Evolutionary conservation across 1,139 yeast species (phyloP), one percentile per base, ranked within the genome.

Genomic region (Debaryomyces nepalensis): DNA sequence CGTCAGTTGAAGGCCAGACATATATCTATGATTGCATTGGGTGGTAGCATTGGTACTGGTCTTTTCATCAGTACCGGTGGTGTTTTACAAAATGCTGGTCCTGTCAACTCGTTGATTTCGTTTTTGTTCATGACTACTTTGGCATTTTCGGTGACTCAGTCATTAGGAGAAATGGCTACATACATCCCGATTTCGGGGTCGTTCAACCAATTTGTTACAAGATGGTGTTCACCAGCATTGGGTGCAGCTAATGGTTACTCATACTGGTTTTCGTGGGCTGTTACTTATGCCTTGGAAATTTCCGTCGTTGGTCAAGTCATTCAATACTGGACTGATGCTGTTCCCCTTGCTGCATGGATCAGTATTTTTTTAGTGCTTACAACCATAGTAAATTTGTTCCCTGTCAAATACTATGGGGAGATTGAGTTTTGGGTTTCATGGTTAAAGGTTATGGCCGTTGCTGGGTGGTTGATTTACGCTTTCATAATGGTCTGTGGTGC

Each of bases 201-300:
- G 1, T 83, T 85, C 62, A 66, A 74, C 27, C 78, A 73, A 49
- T 73, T 72, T 47, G 68, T 69, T 22, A 71, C 84, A 41, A 68
- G 90, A 57, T 87, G 87, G 72, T 62, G 79, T 42, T 79, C 86
- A 8, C 84, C 84, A 21, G 80, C 90, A 7, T 68, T 85, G 44
- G 95, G 95, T 49, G 88, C 87, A 43, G 82, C 95, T 36, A 82
- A 83, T 54, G 95, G 93, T 43, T 87, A 88, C 80, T 75, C 81
- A 66, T 89, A 88, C 62, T 87, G 93, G 91, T 87, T 86, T 63
- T 79, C 87, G 16, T 87, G 95, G 93, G 88, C 89, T 42, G 82
- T 85, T 50, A 86, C 96, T 2, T 86, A 80, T 65, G 88, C 95
- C 5, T 79, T 87, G 46, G 96, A 88, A 64, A 70, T 88, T 44